Evolutionary conservation across 1,284 basidiomycete genomes (phyloP).

Genomic region (Ustilago vetiveriae): DNA sequence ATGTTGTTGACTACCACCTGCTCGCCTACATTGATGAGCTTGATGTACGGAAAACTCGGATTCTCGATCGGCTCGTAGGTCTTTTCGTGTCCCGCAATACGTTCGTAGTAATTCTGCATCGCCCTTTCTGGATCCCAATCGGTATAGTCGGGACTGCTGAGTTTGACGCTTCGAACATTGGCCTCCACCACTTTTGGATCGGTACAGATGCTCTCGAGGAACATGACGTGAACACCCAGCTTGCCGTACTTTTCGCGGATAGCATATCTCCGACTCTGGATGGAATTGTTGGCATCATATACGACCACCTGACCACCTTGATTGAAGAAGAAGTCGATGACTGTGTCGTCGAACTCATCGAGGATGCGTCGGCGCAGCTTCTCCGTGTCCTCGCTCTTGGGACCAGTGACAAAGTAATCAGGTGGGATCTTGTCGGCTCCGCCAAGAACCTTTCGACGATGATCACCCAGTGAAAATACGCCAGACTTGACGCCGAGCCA

Average conservation of each 20-base stretch:
- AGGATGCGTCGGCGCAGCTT: slow-evolving; percentile 78
- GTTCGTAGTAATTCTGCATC: slow-evolving; percentile 85
- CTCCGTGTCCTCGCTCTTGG: slow-evolving; percentile 74
- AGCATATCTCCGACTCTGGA: slow-evolving; percentile 74
- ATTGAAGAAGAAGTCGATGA: slow-evolving; percentile 86
- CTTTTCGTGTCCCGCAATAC: slow-evolving; percentile 87
- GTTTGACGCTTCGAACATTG: slow-evolving; percentile 96
- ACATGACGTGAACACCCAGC: slow-evolving; percentile 88
- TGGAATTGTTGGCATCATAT: slow-evolving; percentile 98
- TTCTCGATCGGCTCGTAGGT: slow-evolving; percentile 85
- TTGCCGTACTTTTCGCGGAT: slow-evolving; percentile 80
- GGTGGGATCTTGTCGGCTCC: slow-evolving; percentile 84
- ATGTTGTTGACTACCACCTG: slow-evolving; percentile 75
- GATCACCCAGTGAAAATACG: slow-evolving; percentile 93
- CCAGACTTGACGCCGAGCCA: slow-evolving; percentile 98
- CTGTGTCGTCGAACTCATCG: slow-evolving; percentile 83
- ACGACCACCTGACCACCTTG: slow-evolving; percentile 90
- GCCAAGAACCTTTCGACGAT: slow-evolving; percentile 87
- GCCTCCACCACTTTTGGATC: slow-evolving; percentile 85
- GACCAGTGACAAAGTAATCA: slow-evolving; percentile 83
- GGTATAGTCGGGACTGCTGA: slow-evolving; percentile 88
- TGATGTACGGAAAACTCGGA: slow-evolving; percentile 84
- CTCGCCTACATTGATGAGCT: slow-evolving; percentile 87
- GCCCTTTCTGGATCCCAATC: slow-evolving; percentile 92
- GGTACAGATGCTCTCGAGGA: slow-evolving; percentile 74